Evolutionary conservation across 305 asterid genomes (phyloP).

Genomic region (Petunia hybrid): DNA sequence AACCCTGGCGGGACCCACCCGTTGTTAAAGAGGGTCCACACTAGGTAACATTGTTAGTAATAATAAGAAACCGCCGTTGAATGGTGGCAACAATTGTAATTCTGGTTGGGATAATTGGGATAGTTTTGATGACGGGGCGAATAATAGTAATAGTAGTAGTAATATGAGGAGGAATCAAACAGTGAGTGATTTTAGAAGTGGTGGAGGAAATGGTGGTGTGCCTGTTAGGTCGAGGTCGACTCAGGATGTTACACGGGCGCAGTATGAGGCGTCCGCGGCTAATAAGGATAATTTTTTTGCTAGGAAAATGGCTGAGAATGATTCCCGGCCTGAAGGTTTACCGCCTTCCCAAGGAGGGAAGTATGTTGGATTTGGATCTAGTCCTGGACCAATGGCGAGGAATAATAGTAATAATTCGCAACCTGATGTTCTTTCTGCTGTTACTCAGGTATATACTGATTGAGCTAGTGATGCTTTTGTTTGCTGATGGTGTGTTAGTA

Average conservation of each 20-base stretch:
- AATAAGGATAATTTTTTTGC: conserved; percentile 74
- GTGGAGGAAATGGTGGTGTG: conserved; percentile 52
- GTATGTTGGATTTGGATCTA: conserved; percentile 81
- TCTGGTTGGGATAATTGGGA: conserved; percentile 85
- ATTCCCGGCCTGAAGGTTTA: conserved; percentile 79
- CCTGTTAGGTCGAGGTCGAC: conserved; percentile 74
- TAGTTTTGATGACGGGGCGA: conserved; percentile 60
- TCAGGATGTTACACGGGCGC: conserved; percentile 60
- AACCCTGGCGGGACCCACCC: conserved; percentile 86
- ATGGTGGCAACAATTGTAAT: conserved; percentile 38
- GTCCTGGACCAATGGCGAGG: conserved; percentile 51
- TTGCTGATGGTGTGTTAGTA: neutral
- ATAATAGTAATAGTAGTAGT: conserved; percentile 28
- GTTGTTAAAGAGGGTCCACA: conserved; percentile 58
- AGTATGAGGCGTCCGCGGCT: conserved; percentile 88
- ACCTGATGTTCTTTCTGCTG: conserved; percentile 71
- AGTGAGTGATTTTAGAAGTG: conserved; percentile 75
- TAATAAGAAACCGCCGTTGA: conserved; percentile 65
- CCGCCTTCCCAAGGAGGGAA: conserved; percentile 96
- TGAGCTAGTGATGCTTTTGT: neutral
- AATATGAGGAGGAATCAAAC: conserved; percentile 75
- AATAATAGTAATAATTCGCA: conserved; percentile 42
- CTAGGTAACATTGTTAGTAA: conserved; percentile 26
- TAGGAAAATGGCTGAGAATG: conserved; percentile 71
- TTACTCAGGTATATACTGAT: conserved; percentile 57